Base-by-base conservation (phyloP, 75 land plant species). In the Cryptomeria japonica region DNA sequence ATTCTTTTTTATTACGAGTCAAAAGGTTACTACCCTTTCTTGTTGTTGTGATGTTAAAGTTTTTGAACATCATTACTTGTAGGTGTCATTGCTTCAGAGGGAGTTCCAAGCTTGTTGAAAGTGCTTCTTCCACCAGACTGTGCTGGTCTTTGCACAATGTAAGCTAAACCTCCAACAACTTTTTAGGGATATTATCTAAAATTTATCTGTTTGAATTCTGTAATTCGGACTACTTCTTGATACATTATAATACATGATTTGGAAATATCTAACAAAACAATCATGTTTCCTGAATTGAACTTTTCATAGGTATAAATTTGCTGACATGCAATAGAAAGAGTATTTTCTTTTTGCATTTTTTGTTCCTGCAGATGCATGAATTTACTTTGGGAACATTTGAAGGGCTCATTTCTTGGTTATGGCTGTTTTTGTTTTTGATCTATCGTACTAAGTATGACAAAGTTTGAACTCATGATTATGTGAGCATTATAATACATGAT, bases 11-110 rank as follows among this genome's bases (percentile, higher is more conserved):
- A 41, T 6, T 79, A 41, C 75, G 56, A 87, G 85, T 47, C 16
- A 31, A 72, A 61, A 22, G 39, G 51, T 15, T 28, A 5, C 9
- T 47, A 18, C 11, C 31, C n/a, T 28, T 18, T 75, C 28, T 31
- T 78, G 41, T 79, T 72, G 47, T 49, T 37, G 22, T 19, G 25
- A 31, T 38, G 25, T 13, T 56, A 61, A 70, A 86, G 11, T 47
- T 83, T 28, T 83, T 18, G 41, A 19, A n/a, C 70, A 64, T 46
- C 34, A 51, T 85, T 25, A 1, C 10, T 49, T 87, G 44, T 58
- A 95, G 97, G 97, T 82, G 93, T 94, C 85, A 89, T 97, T n/a
- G 96, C 92, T 84, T 95, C 96, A 25, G 94, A 95, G 73, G 99
- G 98, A 85, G 93, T 97, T 84, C 99, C 99, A 39, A 93, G 96